Conservation (phyloP, 106 monocot species). For the Allium sativum region DNA sequence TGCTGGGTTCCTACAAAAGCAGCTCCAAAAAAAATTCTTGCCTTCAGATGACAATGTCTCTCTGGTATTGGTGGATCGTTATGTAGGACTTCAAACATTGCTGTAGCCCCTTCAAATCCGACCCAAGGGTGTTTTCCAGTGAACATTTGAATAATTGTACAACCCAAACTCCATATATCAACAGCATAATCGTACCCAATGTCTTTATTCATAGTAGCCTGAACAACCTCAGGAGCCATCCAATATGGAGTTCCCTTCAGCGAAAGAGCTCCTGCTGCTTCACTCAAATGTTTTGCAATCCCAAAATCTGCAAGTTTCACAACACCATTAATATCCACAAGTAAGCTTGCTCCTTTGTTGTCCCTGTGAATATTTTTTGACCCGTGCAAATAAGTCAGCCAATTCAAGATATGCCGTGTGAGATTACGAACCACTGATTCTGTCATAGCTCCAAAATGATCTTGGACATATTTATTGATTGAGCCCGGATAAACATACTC, state of each 20-base stretch:
- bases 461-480: conserved; percentile 75
- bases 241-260: conserved; percentile 92
- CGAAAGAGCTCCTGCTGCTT: conserved; percentile 59
- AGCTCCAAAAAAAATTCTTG: conserved; percentile 56
- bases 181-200: conserved; percentile 77
- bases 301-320: conserved; percentile 99
- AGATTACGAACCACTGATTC: conserved; percentile 97
- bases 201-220: conserved; percentile 82
- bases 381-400: conserved; percentile 84
- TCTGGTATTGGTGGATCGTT: conserved; percentile 70
- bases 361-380: conserved; percentile 88
- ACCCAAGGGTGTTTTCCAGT: conserved; percentile 85
- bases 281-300: conserved; percentile 84
- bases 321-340: conserved; percentile 74
- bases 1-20: conserved; percentile 74
- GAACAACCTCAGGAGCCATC: conserved; percentile 99
- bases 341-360: conserved; percentile 94
- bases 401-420: conserved; percentile 87
- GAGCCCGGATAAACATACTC: conserved; percentile 96
- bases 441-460: conserved; percentile 74
- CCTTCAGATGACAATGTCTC: conserved; percentile 57
- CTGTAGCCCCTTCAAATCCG: conserved; percentile 69
- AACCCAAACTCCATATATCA: conserved; percentile 98
- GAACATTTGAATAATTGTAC: conserved; percentile 95
- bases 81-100: conserved; percentile 83